These are phyloP conservation scores for Gaultheria prostrata DNA, from an alignment of 148 eudicot genomes.

Conservation along the genomic window DNA sequence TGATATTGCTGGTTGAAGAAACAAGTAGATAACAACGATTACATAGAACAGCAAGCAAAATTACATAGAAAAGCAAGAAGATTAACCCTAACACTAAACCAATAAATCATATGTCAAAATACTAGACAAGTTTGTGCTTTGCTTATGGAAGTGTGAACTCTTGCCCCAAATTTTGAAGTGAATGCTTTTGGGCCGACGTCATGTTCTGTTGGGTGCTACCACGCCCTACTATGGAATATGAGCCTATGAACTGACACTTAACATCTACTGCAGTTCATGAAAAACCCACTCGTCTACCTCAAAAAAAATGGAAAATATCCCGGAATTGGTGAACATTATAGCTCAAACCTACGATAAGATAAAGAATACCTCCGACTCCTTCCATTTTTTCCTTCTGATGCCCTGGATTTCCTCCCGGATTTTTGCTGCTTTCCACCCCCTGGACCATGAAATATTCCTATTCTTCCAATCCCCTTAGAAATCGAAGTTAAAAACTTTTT, in stretches of 20 bases:
- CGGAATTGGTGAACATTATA: neutral
- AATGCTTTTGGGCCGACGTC: neutral
- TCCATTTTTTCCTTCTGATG: conserved; percentile 30
- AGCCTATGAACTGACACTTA: neutral
- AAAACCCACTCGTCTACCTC: neutral
- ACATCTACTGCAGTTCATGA: neutral
- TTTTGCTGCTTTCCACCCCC: conserved; percentile 41
- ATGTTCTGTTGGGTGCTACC: neutral
- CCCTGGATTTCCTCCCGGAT: conserved; percentile 37
- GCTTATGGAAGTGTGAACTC: neutral
- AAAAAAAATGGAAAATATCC: neutral
- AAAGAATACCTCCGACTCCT: conserved; percentile 52
- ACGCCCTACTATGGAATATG: neutral
- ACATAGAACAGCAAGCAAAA: neutral
- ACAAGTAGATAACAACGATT: neutral
- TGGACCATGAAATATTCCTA: conserved; percentile 44
- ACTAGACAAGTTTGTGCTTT: neutral
- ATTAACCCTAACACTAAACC: neutral
- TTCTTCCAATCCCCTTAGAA: conserved; percentile 53
- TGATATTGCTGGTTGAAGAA: neutral
- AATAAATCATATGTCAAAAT: neutral
- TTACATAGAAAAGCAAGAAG: neutral
- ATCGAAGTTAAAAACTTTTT: conserved; percentile 52
- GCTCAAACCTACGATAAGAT: conserved; percentile 28
- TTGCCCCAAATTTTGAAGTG: neutral